Base-by-base conservation (phyloP, 495 filamentous ascomycete genomes). In the Penicillium simplicissimum region DNA sequence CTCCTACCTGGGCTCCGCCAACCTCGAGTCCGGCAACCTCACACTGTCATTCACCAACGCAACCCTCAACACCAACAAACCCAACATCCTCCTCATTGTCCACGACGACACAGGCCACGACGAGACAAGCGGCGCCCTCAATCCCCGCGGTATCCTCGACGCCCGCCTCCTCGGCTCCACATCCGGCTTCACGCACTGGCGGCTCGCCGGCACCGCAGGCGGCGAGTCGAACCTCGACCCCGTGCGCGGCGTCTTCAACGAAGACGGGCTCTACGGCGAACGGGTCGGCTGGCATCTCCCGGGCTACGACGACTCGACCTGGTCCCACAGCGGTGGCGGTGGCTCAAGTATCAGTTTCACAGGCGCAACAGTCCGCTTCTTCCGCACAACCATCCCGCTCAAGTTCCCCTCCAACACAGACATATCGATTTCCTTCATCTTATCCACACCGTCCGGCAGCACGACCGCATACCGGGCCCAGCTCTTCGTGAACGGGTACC, bases 51-150 rank as follows among this genome's bases (percentile, higher is more conserved):
- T 78, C 63, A 23, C 68, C 21, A 70, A 88, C 10, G 77, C 81
- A 19, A 75, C 74, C 13, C 76, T 90, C 37, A 72, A 64, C 43
- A 74, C 79, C 1, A 81, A 80, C 14, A 74, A 74, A 8, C 68
- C 62, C 40, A 87, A 89, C 67, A 76, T 87, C 36, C 71, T 92
- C 65, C 90, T 90, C 3, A 78, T 91, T 36, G 64, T 91, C n/a
- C 79, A 90, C 52, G 90, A 92, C 67, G 82, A 89, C 69, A 90
- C 87, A 74, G 89, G 88, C 37, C 77, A 89, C 23, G 81, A 88
- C 63, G 81, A 86, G 70, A 85, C 89, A 66, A 82, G 75, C 67
- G 71, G 76, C 8, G 88, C 87, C 74, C 88, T 92, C 62, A 78
- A 78, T 52, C 90, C 90, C 3, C 81, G 88, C 45, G 90, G 90